phyloP scores from a whole-genome alignment of 2,329 filamentous ascomycete genomes.

The Bipolaris cookei region DNA sequence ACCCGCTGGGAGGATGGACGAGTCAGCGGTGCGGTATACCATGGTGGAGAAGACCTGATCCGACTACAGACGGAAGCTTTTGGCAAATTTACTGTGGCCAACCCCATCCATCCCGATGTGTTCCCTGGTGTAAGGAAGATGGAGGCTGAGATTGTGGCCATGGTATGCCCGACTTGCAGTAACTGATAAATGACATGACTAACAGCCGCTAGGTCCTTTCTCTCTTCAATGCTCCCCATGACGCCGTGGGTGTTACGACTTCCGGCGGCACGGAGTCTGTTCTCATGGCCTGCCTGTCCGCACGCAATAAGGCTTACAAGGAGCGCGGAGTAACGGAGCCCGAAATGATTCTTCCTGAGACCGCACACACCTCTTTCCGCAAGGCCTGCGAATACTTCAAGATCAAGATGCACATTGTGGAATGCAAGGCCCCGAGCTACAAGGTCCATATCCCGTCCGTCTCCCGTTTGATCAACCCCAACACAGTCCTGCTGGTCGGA shows the following conservation, averaged over 20 bases:
- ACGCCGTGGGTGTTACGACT: conserved; percentile 85
- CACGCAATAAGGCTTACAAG: conserved; percentile 83
- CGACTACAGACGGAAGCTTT: conserved; percentile 91
- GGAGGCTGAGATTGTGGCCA: conserved; percentile 97
- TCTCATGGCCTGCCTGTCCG: conserved; percentile 89
- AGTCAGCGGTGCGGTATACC: conserved; percentile 94
- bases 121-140: conserved; percentile 98
- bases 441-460: conserved; percentile 82
- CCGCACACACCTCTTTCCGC: conserved; percentile 93
- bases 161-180: conserved; percentile 65
- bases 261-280: conserved; percentile 96
- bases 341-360: conserved; percentile 97
- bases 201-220: conserved; percentile 61
- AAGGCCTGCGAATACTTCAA: conserved; percentile 96
- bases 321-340: conserved; percentile 91
- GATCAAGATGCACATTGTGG: conserved; percentile 89
- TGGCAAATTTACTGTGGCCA: conserved; percentile 90
- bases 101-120: conserved; percentile 97
- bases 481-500: conserved; percentile 91
- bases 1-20: conserved; percentile 95
- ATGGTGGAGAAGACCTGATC: conserved; percentile 82
- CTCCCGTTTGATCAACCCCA: conserved; percentile 85
- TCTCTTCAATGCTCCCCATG: conserved; percentile 88
- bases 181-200: conserved; percentile 3
- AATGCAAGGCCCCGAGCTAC: conserved; percentile 83